These are phyloP conservation scores for Lichtheimia corymbifera DNA, from an alignment of 371 early-diverging fungal genomes.

Conservation along the genomic window DNA sequence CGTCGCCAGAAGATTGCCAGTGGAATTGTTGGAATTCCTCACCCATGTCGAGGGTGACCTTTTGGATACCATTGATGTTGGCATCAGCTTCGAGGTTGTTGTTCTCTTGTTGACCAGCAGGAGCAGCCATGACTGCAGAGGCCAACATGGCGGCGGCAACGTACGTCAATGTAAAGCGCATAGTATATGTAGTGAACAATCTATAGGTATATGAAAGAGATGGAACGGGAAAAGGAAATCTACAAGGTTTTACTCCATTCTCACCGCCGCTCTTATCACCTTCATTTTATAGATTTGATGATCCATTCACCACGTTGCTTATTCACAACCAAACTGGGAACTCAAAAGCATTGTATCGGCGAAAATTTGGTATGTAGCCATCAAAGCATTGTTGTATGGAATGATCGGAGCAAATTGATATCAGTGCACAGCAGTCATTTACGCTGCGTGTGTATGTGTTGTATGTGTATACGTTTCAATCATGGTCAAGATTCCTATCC, in stretches of 20 bases:
- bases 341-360: not conserved
- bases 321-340: constrained; percentile 5
- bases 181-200: constrained; percentile 3
- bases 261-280: not conserved
- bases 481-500: too few species aligned
- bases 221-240: not conserved
- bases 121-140: constrained; percentile 21
- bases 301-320: not conserved
- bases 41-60: constrained; percentile 10
- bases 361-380: not conserved
- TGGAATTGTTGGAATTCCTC: constrained; percentile 24
- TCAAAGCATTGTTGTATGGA: not conserved
- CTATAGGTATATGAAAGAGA: constrained; percentile 5
- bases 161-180: constrained; percentile 38
- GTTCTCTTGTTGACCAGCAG: constrained; percentile 5
- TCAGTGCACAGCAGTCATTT: not conserved
- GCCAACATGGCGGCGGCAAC: constrained; percentile 35
- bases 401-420: constrained; percentile 1
- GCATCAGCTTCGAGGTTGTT: constrained; percentile 3
- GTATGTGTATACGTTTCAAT: too few species aligned
- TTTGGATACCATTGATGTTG: constrained; percentile 7
- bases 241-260: too few species aligned
- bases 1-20: constrained; percentile 21
- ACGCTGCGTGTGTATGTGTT: not conserved
- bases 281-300: not conserved